Conservation (phyloP, 768 basidiomycete species). For the Mycena kentingensis region DNA sequence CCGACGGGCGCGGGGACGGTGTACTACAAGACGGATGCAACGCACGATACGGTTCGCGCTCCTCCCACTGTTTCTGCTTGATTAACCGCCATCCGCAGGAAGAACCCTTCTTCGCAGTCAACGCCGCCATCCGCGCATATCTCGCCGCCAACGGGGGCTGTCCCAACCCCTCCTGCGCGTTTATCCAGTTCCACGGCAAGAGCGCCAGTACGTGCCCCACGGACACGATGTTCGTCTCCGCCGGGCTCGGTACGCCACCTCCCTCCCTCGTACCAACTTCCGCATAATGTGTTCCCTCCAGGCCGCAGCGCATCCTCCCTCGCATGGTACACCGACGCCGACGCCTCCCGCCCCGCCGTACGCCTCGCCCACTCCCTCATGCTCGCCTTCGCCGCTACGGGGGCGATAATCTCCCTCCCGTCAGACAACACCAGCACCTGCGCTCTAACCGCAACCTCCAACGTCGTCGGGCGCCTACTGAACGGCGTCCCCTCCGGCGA, state of each 20-base stretch:
- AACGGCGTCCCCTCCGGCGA: conserved; percentile 35
- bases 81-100: conserved; percentile 34
- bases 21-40: conserved; percentile 49
- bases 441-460: conserved; percentile 44
- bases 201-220: conserved; percentile 35
- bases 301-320: conserved; percentile 27
- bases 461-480: conserved; percentile 46
- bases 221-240: conserved; percentile 48
- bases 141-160: conserved; percentile 42
- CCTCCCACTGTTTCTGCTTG: neutral
- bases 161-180: conserved; percentile 41
- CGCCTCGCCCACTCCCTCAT: conserved; percentile 35
- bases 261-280: neutral
- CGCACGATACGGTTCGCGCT: conserved; percentile 38
- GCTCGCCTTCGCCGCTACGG: conserved; percentile 36
- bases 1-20: conserved; percentile 21
- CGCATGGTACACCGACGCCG: conserved; percentile 42
- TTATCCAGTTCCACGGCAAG: conserved; percentile 53
- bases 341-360: conserved; percentile 37
- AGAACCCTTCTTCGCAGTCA: conserved; percentile 49
- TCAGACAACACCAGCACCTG: conserved; percentile 42
- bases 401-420: conserved; percentile 39
- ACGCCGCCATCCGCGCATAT: conserved; percentile 40
- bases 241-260: conserved; percentile 41
- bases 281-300: conserved; percentile 7